Conservation (phyloP, 1,139 yeast genomes). For the Ashbya aceris region DNA sequence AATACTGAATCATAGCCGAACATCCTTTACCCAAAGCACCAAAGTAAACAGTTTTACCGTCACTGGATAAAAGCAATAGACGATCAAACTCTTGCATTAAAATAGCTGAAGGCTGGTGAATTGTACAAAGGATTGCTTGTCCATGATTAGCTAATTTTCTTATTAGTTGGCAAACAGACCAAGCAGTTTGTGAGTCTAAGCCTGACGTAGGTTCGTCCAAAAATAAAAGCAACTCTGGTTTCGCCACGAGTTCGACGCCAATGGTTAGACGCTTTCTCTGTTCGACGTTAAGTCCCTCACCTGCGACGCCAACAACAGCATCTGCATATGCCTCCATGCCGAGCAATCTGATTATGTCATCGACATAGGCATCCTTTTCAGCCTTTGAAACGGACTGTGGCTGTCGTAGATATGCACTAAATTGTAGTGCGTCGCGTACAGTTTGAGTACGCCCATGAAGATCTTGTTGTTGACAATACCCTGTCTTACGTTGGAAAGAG, state of each 20-base stretch:
- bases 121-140: too few species aligned
- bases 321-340: conserved; percentile 62
- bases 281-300: conserved; percentile 59
- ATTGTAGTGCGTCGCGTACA: conserved; percentile 59
- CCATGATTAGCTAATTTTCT: too few species aligned
- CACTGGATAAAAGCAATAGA: too few species aligned
- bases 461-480: conserved; percentile 69
- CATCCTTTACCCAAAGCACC: conserved; percentile 57
- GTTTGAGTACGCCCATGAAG: conserved; percentile 53
- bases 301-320: conserved; percentile 65
- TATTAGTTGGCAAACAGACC: too few species aligned
- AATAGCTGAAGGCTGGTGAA: too few species aligned
- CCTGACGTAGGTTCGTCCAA: too few species aligned
- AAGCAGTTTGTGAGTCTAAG: too few species aligned
- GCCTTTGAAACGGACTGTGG: conserved; percentile 39
- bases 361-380: conserved; percentile 58
- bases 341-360: conserved; percentile 48
- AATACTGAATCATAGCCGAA: conserved; percentile 44
- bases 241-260: conserved; percentile 76
- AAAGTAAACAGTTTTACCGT: conserved; percentile 21
- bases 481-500: conserved; percentile 62
- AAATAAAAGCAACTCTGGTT: conserved; percentile 38
- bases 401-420: conserved; percentile 61
- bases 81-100: too few species aligned
- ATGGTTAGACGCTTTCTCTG: conserved; percentile 68